Conservation (phyloP, 176 grass and related monocot genomes). For the Pontederia paniculata region DNA sequence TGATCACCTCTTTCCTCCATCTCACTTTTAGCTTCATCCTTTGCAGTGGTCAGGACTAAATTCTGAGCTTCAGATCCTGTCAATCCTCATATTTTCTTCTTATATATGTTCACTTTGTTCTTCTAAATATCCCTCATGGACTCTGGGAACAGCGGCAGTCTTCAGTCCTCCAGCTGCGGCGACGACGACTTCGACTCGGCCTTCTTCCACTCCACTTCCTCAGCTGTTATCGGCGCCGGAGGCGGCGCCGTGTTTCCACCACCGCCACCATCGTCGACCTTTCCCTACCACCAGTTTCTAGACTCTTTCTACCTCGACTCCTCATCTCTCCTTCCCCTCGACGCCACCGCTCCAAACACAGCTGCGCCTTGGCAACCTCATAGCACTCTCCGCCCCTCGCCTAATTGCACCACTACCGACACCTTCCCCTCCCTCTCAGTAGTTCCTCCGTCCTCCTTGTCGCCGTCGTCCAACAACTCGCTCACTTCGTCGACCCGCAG, state of each 20-base stretch:
- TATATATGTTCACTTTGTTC: background rate
- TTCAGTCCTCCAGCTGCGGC: slow-evolving; percentile 75
- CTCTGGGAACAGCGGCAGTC: slow-evolving; percentile 67
- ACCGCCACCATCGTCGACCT: slow-evolving; percentile 5
- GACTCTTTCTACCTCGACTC: slow-evolving; percentile 31
- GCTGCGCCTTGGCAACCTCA: background rate
- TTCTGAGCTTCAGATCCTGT: background rate
- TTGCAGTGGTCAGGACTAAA: too few relatives aligned
- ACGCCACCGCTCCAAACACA: background rate
- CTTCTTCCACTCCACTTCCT: slow-evolving; percentile 2
- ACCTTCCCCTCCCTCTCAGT: slow-evolving; percentile 3
- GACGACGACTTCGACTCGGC: slow-evolving; percentile 67
- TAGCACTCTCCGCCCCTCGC: background rate
- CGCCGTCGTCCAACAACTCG: background rate
- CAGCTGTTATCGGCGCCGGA: slow-evolving; percentile 27
- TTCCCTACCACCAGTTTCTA: slow-evolving; percentile 10
- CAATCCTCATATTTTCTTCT: background rate
- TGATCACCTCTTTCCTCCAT: slow-evolving; percentile 13
- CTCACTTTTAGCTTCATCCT: too few relatives aligned
- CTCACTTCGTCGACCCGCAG: background rate
- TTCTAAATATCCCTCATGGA: slow-evolving; percentile 25
- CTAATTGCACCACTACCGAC: background rate
- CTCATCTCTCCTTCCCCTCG: slow-evolving; percentile 16
- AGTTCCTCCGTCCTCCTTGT: background rate
- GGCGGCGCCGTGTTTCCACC: slow-evolving; percentile 43